These are phyloP conservation scores for Pseudogymnoascus sp. DNA, from an alignment of 2,329 filamentous ascomycete species.

Conservation along the genomic window DNA sequence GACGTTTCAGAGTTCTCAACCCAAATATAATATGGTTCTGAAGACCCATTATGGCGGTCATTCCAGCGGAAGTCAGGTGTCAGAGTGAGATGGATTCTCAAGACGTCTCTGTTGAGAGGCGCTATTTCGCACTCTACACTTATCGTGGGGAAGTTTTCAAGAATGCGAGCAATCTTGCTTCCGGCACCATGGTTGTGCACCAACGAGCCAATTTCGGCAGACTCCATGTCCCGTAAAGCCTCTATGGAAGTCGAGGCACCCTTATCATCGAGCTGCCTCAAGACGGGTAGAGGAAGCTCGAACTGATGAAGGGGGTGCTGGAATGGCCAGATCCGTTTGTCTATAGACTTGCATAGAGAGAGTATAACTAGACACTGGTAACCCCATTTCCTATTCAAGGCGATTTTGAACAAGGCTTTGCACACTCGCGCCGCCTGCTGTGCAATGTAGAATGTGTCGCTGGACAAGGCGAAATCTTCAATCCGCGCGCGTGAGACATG, in stretches of 20 bases:
- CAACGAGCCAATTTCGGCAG: conserved; percentile 79
- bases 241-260: conserved; percentile 69
- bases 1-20: conserved; percentile 97
- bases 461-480: conserved; percentile 89
- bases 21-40: conserved; percentile 98
- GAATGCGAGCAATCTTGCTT: conserved; percentile 67
- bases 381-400: conserved; percentile 89
- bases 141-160: conserved; percentile 88
- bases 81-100: conserved; percentile 81
- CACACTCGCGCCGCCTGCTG: conserved; percentile 95
- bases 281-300: conserved; percentile 74
- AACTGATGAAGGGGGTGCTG: conserved; percentile 95
- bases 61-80: conserved; percentile 93
- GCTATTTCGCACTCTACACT: conserved; percentile 91
- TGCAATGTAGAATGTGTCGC: conserved; percentile 89
- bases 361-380: conserved; percentile 88
- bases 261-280: conserved; percentile 81
- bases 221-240: conserved; percentile 83
- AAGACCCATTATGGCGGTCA: conserved; percentile 84
- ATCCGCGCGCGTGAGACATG: conserved; percentile 84
- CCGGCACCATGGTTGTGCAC: conserved; percentile 91
- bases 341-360: conserved; percentile 92
- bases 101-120: conserved; percentile 86
- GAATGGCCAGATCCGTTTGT: conserved; percentile 91
- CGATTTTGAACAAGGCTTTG: conserved; percentile 93